Evolutionary conservation across 139 green algal species (phyloP).

Genomic region (Chlamydomonas asymmetrica): DNA sequence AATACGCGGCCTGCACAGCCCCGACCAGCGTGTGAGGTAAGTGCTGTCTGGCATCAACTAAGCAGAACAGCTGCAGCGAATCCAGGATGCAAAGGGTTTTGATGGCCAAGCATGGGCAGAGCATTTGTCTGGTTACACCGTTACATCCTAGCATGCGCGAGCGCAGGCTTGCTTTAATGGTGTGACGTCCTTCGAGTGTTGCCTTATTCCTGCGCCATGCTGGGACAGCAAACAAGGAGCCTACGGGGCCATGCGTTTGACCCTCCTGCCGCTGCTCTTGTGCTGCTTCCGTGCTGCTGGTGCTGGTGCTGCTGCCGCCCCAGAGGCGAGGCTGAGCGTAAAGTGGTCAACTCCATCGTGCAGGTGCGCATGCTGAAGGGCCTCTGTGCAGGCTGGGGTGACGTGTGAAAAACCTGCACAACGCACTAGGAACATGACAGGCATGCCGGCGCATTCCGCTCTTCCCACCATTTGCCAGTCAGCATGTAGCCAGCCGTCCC

Average conservation of each 20-base stretch:
- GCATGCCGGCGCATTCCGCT: no score
- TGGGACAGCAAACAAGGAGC: no score
- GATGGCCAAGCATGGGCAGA: not conserved
- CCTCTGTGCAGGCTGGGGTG: not conserved
- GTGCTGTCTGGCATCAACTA: not conserved
- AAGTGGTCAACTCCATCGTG: conserved; percentile 57
- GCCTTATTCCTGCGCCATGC: no score
- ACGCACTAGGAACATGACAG: no score
- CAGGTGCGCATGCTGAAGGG: conserved; percentile 24
- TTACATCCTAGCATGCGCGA: no score
- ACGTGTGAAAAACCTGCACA: not conserved
- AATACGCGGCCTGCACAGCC: conserved; percentile 38
- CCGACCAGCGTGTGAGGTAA: conserved; percentile 11
- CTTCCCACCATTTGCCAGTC: no score
- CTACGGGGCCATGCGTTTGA: no score
- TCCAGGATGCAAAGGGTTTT: not conserved
- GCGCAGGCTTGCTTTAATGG: no score
- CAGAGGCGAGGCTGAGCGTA: conserved; percentile 6
- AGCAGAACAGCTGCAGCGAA: not conserved
- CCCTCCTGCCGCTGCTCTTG: no score
- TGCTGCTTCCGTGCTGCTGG: not conserved
- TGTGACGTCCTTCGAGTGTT: no score
- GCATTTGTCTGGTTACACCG: no score
- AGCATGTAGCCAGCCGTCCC: not conserved
- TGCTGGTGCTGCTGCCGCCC: not conserved